These are phyloP conservation scores for Aspergillus leporis DNA, from an alignment of 495 filamentous ascomycete genomes.

Conservation along the genomic window DNA sequence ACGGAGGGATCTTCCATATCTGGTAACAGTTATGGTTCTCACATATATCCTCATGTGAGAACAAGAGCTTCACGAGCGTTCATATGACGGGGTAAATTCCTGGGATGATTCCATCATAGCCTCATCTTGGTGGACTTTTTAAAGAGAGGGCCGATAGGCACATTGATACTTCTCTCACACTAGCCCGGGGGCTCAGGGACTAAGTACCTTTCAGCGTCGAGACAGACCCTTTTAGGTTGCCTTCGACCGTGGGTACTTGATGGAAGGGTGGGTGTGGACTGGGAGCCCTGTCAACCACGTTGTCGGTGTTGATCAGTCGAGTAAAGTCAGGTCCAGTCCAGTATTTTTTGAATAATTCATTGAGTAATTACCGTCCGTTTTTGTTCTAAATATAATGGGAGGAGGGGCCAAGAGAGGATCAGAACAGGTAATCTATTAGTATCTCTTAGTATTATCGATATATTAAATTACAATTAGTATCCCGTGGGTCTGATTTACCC, in stretches of 20 bases:
- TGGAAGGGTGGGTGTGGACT: constrained; percentile 14
- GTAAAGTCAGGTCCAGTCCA: too few relatives aligned
- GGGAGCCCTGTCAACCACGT: constrained; percentile 38
- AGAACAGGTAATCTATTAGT: too few relatives aligned
- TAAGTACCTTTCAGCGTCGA: not conserved
- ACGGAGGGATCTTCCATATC: too few relatives aligned
- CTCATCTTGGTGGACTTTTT: not conserved
- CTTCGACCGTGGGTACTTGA: constrained; percentile 14
- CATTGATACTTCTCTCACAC: not conserved
- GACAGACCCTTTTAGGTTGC: not conserved
- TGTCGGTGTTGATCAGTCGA: constrained; percentile 26
- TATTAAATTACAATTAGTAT: too few relatives aligned
- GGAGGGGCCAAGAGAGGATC: too few relatives aligned
- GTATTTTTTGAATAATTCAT: not conserved
- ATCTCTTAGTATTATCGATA: too few relatives aligned
- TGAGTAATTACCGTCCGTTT: constrained; percentile 6
- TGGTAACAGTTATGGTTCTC: too few relatives aligned
- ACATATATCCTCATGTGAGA: too few relatives aligned
- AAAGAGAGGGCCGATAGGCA: too few relatives aligned
- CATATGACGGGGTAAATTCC: not conserved
- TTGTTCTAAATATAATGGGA: constrained; percentile 1
- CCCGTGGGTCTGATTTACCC: too few relatives aligned
- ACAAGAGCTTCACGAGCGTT: not conserved
- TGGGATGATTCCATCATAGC: not conserved
- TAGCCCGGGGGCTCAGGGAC: not conserved